Evolutionary conservation across 1,284 basidiomycete species (phyloP), one percentile per base, ranked within the genome.

Genomic region (Mycosarcoma mackinlayi): DNA sequence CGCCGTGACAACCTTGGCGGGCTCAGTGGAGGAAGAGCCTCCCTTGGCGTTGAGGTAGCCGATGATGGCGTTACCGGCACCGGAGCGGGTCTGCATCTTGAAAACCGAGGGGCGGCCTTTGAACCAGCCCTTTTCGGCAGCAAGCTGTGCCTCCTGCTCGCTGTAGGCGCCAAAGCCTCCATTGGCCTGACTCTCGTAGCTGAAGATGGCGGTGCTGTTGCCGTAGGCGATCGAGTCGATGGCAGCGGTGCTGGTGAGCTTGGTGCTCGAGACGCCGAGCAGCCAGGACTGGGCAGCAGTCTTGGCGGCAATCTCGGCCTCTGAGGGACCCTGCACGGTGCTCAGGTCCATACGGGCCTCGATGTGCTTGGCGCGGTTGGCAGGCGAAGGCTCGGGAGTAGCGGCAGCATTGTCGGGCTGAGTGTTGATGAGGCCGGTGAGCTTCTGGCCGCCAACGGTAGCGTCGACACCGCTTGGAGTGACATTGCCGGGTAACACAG

Each of bases 61-160:
- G 11, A 74, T 65, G 55, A 82, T 75, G 51, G 80, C 77, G 48
- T 54, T 73, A 38, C 72, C 79, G 21, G 80, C 98, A 35, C 95
- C 96, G 4, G 93, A 54, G 27, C 80, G 77, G 37, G 79, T 79
- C 74, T 82, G 80, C 78, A 82, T 77, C 57, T 71, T 57, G 57
- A 76, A 76, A 50, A 82, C 80, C 46, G 69, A 61, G 44, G 78
- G 67, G 9, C 70, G 65, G 21, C 73, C 70, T 18, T 60, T 53
- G 53, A 60, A 65, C 67, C 61, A 69, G 28, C 72, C 71, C 44
- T 71, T 51, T 30, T 45, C 30, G 16, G 50, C 44, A 23, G 74
- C 74, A 3, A 60, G 53, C 27, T 55, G 27, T 16, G 76, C 76
- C 54, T 77, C 62, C 44, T 66, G 48, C 62, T 82, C 80, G 50